Evolutionary conservation across 495 filamentous ascomycete genomes (phyloP), one percentile per base, ranked within the genome.

Genomic region (Penicillium odoratum): DNA sequence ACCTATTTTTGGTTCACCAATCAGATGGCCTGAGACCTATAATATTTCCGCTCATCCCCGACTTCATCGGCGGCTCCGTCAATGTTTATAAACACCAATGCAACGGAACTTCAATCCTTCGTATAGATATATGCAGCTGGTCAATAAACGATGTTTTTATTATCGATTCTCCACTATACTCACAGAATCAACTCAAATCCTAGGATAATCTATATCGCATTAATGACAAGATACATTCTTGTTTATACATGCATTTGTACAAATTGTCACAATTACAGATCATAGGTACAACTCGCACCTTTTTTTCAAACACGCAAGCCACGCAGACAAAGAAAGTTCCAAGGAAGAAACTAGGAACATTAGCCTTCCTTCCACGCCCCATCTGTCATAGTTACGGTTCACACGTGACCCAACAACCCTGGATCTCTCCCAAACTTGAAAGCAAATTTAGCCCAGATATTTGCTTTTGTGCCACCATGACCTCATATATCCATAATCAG

Each of bases 1-100:
- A 3, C 3, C 46, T 48, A 48, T 48, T 48, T 48, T 48, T 48
- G 46, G 46, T 28, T 13, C 25, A 48, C 46, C 46, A 48, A 31
- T 31, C 7, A 30, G 6, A 15, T 18, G 0, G 5, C 28, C 25
- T 13, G 15, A 16, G 11, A n/a, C 4, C 10, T 40, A 40, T 40
- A n/a, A 40, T 16, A 40, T 16, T 40, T 40, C 38, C 38, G 38
- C 13, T 40, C 13, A n/a, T 40, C 15, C 7, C 38, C 38, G 13
- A 36, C 33, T 36, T 36, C 33, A 36, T 36, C 33, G 33, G 33
- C 9, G 33, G 33, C 33, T 36, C 33, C 33, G 33, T 34, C 21
- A 21, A 21, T 21, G 21, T 21, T 21, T 1, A 21, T 21, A 21
- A 21, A 21, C 21, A 21, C 21, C 21, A 21, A 21, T 21, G 21